Percentiles rank a stretch among this genome's conserved stretches.
These are phyloP conservation scores for Kwoniella dendrophila DNA, from an alignment of 768 basidiomycete genomes.

Conservation along the genomic window DNA sequence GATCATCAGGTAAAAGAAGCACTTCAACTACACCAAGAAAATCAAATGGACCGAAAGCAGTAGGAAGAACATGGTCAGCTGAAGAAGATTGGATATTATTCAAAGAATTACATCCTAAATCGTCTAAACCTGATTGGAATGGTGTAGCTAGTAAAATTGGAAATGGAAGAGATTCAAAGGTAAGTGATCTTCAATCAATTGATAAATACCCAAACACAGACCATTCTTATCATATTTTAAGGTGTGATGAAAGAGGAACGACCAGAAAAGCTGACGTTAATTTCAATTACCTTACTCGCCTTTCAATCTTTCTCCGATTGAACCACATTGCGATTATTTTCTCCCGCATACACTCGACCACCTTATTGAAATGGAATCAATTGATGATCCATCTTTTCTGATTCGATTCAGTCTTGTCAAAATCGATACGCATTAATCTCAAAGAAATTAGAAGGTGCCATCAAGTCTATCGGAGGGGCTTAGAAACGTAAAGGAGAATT, in stretches of 20 bases:
- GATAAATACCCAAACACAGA: neutral
- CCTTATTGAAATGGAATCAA: no score
- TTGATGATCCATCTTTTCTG: no score
- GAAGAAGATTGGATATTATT: conserved; percentile 26
- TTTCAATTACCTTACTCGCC: neutral
- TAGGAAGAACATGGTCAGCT: conserved; percentile 4
- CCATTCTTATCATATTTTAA: neutral
- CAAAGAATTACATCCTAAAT: conserved; percentile 16
- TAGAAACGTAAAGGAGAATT: neutral
- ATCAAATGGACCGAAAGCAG: neutral
- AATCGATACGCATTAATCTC: conserved; percentile 20
- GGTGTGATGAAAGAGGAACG: neutral
- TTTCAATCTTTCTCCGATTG: no score
- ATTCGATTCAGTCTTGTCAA: conserved; percentile 21
- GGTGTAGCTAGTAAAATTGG: conserved; percentile 10
- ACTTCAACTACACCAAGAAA: no score
- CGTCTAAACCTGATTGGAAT: conserved; percentile 17
- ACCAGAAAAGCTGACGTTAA: conserved; percentile 7
- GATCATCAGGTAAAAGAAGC: neutral
- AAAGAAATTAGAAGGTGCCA: conserved; percentile 13
- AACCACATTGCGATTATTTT: no score
- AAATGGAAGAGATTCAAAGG: conserved; percentile 24
- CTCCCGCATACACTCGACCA: no score
- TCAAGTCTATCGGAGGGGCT: conserved; percentile 18
- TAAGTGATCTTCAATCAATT: conserved; percentile 8